Evolutionary conservation across 805 yeast species (phyloP).

Genomic region (Groenewaldozyma salmanticensis): DNA sequence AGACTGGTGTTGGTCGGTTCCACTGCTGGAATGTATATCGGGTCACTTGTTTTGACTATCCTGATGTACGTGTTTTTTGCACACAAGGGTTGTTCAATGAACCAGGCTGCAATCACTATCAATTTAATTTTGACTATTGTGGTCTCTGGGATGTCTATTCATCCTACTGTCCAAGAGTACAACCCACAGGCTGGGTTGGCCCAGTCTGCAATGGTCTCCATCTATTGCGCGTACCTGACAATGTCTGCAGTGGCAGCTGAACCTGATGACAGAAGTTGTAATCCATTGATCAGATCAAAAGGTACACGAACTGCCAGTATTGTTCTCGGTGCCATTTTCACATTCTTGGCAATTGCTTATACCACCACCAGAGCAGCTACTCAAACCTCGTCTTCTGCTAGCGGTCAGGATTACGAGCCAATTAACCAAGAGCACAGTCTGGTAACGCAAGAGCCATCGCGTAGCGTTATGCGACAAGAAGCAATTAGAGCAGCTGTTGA

Average conservation of each 20-base stretch:
- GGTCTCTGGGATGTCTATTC: slow-evolving; percentile 62
- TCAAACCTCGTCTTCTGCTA: slow-evolving; percentile 45
- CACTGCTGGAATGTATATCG: slow-evolving; percentile 73
- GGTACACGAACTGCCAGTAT: slow-evolving; percentile 88
- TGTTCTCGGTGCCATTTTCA: slow-evolving; percentile 83
- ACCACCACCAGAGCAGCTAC: slow-evolving; percentile 97
- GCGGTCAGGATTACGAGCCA: slow-evolving; percentile 41
- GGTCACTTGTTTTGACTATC: slow-evolving; percentile 60
- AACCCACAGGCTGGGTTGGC: slow-evolving; percentile 96
- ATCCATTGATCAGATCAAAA: slow-evolving; percentile 79
- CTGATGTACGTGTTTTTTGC: slow-evolving; percentile 81
- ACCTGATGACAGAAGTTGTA: slow-evolving; percentile 89
- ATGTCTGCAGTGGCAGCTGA: slow-evolving; percentile 92
- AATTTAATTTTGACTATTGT: slow-evolving; percentile 59
- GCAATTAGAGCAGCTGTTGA: slow-evolving; percentile 93
- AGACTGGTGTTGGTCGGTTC: slow-evolving; percentile 74
- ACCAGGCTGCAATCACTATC: slow-evolving; percentile 73
- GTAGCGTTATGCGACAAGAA: slow-evolving; percentile 71
- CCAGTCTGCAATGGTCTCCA: slow-evolving; percentile 90
- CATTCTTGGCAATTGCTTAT: slow-evolving; percentile 91
- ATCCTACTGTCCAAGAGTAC: slow-evolving; percentile 77
- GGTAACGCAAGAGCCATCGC: slow-evolving; percentile 41
- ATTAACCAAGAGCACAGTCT: slow-evolving; percentile 30
- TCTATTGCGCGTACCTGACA: slow-evolving; percentile 84
- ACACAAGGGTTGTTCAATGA: slow-evolving; percentile 73